These are phyloP conservation scores for Oryza glaberrima DNA, from an alignment of 176 grass and related monocot species.

Conservation along the genomic window DNA sequence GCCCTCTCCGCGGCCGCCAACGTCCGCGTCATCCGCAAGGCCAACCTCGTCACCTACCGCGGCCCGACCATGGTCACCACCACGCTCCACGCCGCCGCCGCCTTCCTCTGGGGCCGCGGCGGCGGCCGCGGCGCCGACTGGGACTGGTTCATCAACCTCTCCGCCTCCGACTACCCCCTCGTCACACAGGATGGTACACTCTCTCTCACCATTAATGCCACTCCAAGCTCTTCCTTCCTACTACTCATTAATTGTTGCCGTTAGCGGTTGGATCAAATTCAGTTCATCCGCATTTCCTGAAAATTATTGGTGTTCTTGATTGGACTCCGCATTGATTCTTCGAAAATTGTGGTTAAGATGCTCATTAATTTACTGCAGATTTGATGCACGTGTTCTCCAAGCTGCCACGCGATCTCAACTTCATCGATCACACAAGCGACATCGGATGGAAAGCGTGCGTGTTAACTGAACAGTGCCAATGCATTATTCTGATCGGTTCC, in stretches of 20 bases:
- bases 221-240: not conserved
- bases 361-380: constrained; percentile 40
- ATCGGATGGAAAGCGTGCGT: constrained; percentile 87
- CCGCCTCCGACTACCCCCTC: constrained; percentile 82
- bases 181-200: constrained; percentile 77
- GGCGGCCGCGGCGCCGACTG: constrained; percentile 38
- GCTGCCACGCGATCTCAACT: constrained; percentile 89
- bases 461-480: not conserved
- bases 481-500: not conserved
- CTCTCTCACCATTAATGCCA: not conserved
- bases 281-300: not conserved
- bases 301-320: not conserved
- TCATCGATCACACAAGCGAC: constrained; percentile 86
- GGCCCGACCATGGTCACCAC: constrained; percentile 93
- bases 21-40: constrained; percentile 66
- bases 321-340: not conserved
- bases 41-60: constrained; percentile 84
- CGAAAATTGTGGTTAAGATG: not conserved
- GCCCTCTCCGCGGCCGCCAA: constrained; percentile 50
- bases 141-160: constrained; percentile 96
- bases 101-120: constrained; percentile 52
- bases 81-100: constrained; percentile 75
- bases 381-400: constrained; percentile 80
- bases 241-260: not conserved
- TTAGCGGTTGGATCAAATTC: not conserved